Percentiles rank a stretch among this genome's conserved stretches.
phyloP scores from a whole-genome alignment of 2,329 filamentous ascomycete genomes.

The Hypoxylon rubiginosum region DNA sequence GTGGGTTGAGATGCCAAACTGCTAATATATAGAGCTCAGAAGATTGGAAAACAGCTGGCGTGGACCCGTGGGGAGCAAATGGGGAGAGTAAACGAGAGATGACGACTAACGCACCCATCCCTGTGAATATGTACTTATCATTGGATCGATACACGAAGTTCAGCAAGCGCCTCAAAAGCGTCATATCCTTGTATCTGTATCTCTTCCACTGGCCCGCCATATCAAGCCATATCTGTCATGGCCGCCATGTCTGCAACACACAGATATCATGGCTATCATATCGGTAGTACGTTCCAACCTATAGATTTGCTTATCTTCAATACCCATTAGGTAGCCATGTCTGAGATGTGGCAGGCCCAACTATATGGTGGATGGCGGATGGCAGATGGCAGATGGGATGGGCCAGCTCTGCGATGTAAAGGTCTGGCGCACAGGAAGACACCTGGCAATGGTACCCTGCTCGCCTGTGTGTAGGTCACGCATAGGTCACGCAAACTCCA shows the following conservation, averaged over 20 bases:
- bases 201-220: neutral
- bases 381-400: neutral
- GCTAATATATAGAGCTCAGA: neutral
- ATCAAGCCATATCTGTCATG: too few relatives aligned
- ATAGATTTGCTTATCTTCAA: neutral
- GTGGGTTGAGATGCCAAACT: constrained; percentile 25
- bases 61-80: constrained; percentile 9
- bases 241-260: neutral
- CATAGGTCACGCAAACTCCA: too few relatives aligned
- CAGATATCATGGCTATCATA: neutral
- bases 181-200: neutral
- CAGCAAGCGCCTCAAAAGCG: neutral
- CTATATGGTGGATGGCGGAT: neutral
- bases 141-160: neutral
- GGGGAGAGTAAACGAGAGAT: constrained; percentile 20
- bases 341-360: neutral
- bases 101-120: constrained; percentile 10
- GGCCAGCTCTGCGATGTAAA: neutral
- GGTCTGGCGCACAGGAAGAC: neutral
- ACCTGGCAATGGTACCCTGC: constrained; percentile 20
- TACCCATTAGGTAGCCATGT: neutral
- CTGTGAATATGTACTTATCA: neutral
- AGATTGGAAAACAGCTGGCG: constrained; percentile 23
- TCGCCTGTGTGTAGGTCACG: too few relatives aligned
- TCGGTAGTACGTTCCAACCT: neutral